These are phyloP conservation scores for Suillus subalutaceus DNA, from an alignment of 768 basidiomycete species.

Conservation along the genomic window DNA sequence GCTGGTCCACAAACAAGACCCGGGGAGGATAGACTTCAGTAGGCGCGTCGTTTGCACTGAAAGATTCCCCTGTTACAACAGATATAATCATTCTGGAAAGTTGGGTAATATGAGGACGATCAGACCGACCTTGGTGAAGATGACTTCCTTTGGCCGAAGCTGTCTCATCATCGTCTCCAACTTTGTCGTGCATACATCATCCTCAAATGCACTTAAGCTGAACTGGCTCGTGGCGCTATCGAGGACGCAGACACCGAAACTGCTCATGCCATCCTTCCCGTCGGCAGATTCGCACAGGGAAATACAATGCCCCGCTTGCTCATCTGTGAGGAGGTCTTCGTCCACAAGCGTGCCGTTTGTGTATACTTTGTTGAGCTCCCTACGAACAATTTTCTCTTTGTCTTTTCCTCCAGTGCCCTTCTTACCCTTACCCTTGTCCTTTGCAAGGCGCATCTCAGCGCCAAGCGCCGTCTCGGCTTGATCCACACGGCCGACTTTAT, in stretches of 20 bases:
- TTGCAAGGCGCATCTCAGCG: constrained; percentile 92
- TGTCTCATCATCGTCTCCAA: constrained; percentile 94
- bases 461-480: constrained; percentile 97
- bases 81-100: background rate
- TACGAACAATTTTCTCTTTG: constrained; percentile 88
- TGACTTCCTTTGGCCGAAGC: constrained; percentile 86
- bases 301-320: constrained; percentile 94
- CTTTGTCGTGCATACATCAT: constrained; percentile 90
- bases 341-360: constrained; percentile 97
- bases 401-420: constrained; percentile 51
- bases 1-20: constrained; percentile 86
- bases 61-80: constrained; percentile 68
- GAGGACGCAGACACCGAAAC: constrained; percentile 88
- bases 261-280: constrained; percentile 42
- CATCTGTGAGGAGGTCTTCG: constrained; percentile 82
- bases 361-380: constrained; percentile 93
- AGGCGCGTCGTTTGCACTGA: constrained; percentile 82
- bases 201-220: constrained; percentile 85
- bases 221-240: constrained; percentile 97
- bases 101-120: background rate
- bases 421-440: constrained; percentile 42
- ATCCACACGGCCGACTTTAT: constrained; percentile 96
- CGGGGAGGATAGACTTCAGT: constrained; percentile 78
- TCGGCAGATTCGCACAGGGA: constrained; percentile 69
- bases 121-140: constrained; percentile 77